A percentile compares a stretch with the other conserved stretches of the same genome.
These are phyloP conservation scores for Arachnomyces sp. DNA, from an alignment of 2,329 filamentous ascomycete genomes.

Conservation along the genomic window DNA sequence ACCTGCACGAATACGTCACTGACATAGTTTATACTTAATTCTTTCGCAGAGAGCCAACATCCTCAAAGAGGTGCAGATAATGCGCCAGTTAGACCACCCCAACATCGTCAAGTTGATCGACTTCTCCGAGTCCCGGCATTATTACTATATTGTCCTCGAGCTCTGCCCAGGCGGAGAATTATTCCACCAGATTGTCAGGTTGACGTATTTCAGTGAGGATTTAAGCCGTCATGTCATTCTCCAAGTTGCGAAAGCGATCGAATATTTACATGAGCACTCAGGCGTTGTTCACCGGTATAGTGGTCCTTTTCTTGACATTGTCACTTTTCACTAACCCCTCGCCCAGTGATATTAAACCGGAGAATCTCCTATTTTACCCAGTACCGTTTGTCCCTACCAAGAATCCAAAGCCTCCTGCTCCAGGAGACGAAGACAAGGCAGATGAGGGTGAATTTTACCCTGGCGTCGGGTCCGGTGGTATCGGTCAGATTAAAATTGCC, in stretches of 20 bases:
- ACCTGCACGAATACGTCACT: constrained; percentile 8
- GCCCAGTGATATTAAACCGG: constrained; percentile 88
- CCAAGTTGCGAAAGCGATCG: constrained; percentile 88
- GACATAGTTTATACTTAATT: neutral
- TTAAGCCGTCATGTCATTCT: constrained; percentile 88
- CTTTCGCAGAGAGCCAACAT: constrained; percentile 79
- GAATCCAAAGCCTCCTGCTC: constrained; percentile 68
- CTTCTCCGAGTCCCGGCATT: constrained; percentile 87
- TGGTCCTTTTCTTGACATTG: constrained; percentile 7
- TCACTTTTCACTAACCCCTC: constrained; percentile 28
- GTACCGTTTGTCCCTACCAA: constrained; percentile 74
- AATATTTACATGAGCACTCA: constrained; percentile 88
- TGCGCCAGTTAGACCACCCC: constrained; percentile 92
- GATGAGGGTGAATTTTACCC: constrained; percentile 90
- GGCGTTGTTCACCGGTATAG: constrained; percentile 94
- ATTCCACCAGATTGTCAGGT: constrained; percentile 95
- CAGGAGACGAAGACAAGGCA: constrained; percentile 93
- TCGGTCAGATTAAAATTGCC: constrained; percentile 92
- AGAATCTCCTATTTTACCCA: constrained; percentile 91
- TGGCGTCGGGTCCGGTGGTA: constrained; percentile 78
- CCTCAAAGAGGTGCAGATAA: constrained; percentile 96
- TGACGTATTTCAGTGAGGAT: constrained; percentile 97
- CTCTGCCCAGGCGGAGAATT: constrained; percentile 91
- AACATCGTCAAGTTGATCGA: constrained; percentile 93
- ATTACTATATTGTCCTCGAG: constrained; percentile 96